A percentile compares a stretch with the other conserved stretches of the same genome.
Conservation (phyloP, 306 rosid species). For the Heteromeles arbutifolia region DNA sequence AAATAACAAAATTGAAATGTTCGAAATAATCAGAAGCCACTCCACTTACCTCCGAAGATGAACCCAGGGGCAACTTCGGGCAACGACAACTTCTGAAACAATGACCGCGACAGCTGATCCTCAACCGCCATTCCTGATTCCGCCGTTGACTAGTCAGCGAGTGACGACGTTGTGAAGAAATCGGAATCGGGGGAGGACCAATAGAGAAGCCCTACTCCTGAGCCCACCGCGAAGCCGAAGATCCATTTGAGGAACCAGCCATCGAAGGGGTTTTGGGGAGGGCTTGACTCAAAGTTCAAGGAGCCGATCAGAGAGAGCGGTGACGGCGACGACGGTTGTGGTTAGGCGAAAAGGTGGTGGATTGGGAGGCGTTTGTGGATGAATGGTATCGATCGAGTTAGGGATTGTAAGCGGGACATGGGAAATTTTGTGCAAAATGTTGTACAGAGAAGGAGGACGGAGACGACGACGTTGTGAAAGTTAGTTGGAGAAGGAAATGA, state of each 20-base stretch:
- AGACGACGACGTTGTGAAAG: conserved; percentile 1
- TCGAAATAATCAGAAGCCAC: background rate
- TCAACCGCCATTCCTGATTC: conserved; percentile 1
- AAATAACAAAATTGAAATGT: background rate
- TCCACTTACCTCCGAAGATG: conserved; percentile 50
- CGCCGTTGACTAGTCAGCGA: conserved; percentile 26
- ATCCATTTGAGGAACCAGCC: conserved; percentile 31
- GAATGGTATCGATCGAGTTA: conserved; percentile 34
- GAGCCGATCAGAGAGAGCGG: conserved; percentile 20
- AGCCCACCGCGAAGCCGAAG: conserved; percentile 29
- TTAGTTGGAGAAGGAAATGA: background rate
- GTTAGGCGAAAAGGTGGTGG: conserved; percentile 10
- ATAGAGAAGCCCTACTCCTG: conserved; percentile 50
- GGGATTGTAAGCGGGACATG: conserved; percentile 34
- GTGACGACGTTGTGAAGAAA: conserved; percentile 5
- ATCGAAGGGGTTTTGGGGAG: background rate
- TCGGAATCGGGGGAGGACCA: conserved; percentile 30
- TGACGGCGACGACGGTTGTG: conserved; percentile 14
- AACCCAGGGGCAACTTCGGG: conserved; percentile 32
- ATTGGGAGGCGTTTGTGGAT: conserved; percentile 24
- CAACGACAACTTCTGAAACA: conserved; percentile 39
- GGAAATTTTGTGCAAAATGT: background rate
- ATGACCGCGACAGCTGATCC: conserved; percentile 11
- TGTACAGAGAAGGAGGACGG: background rate
- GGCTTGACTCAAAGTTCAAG: background rate